Evolutionary conservation across 2,329 filamentous ascomycete genomes (phyloP).

Genomic region (Aureobasidium sp.): DNA sequence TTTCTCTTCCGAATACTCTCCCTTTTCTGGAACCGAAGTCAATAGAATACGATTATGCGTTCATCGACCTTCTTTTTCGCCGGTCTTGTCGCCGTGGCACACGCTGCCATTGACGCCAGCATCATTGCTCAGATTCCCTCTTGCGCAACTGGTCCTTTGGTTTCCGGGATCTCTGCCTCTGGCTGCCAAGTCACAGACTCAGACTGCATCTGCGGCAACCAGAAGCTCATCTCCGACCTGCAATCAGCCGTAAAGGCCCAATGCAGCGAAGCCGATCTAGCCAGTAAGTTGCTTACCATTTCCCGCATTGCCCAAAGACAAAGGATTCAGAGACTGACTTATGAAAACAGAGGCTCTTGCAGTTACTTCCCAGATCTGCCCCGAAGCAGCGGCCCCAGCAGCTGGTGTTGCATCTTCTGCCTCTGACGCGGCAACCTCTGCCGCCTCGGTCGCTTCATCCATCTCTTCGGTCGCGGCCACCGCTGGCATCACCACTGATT

Average conservation of each 20-base stretch:
- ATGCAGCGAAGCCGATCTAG: background rate
- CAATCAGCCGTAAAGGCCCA: background rate
- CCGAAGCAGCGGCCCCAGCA: background rate
- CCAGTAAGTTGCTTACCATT: background rate
- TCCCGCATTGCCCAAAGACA: too few relatives aligned
- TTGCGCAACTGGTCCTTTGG: background rate
- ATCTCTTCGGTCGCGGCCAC: background rate
- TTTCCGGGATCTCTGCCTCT: background rate
- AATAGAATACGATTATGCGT: background rate
- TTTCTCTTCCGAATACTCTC: background rate
- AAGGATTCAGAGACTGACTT: background rate
- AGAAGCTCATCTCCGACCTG: background rate
- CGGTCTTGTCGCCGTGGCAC: background rate
- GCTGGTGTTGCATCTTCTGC: background rate
- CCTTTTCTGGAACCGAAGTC: background rate
- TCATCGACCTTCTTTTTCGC: background rate
- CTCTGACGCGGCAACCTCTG: background rate
- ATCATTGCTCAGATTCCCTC: constrained; percentile 3
- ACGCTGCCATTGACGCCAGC: background rate
- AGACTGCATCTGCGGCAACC: constrained; percentile 10
- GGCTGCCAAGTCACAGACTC: constrained; percentile 3
- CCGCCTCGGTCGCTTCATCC: background rate
- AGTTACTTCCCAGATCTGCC: background rate
- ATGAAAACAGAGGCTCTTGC: background rate
- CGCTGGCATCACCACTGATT: background rate